Conservation (phyloP, 306 rosid species). For the Vigna hirtella region DNA sequence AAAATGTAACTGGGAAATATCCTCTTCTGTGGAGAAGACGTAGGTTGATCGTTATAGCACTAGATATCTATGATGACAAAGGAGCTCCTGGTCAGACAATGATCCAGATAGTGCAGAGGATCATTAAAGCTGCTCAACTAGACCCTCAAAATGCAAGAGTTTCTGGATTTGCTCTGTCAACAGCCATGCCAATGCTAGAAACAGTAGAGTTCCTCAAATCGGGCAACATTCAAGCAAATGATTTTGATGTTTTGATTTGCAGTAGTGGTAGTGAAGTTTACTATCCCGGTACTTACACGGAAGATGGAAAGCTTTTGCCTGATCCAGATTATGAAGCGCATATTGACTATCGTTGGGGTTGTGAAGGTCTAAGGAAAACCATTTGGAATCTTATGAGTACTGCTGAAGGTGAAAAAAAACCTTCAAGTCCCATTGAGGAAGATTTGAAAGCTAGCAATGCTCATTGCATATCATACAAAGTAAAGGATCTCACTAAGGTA, state of each 20-base stretch:
- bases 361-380: conserved; percentile 47
- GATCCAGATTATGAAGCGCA: conserved; percentile 46
- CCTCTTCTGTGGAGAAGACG: conserved; percentile 44
- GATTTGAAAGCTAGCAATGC: conserved; percentile 45
- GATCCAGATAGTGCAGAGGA: conserved; percentile 38
- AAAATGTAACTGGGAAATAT: conserved; percentile 42
- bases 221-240: conserved; percentile 40
- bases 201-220: conserved; percentile 38
- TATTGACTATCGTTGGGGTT: conserved; percentile 49
- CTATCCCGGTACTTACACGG: conserved; percentile 37
- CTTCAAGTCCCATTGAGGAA: conserved; percentile 40
- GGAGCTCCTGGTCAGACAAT: conserved; percentile 43
- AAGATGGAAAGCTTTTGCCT: conserved; percentile 45
- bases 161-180: conserved; percentile 47
- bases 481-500: conserved; percentile 45
- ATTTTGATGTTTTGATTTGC: conserved; percentile 49
- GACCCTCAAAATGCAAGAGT: conserved; percentile 49
- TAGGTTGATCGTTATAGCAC: conserved; percentile 46
- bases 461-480: conserved; percentile 48
- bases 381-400: conserved; percentile 45
- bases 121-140: conserved; percentile 45
- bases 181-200: conserved; percentile 48
- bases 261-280: conserved; percentile 53
- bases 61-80: conserved; percentile 34
- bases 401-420: conserved; percentile 27